These are phyloP conservation scores for Trichoderma aggressivum DNA, from an alignment of 2,329 filamentous ascomycete genomes.

Conservation along the genomic window DNA sequence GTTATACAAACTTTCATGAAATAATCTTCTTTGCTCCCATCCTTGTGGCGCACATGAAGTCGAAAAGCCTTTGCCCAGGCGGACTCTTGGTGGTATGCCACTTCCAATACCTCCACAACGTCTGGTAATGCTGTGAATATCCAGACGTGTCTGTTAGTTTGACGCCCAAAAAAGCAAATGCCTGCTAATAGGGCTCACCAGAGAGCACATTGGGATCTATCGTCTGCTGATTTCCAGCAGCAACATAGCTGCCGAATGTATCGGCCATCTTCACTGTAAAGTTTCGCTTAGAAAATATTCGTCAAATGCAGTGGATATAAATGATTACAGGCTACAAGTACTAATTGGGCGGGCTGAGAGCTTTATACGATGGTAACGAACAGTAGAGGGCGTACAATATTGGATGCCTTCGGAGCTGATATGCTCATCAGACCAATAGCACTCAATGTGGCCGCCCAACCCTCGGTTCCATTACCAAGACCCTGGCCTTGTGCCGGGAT, in stretches of 20 bases:
- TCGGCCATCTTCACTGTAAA: not conserved
- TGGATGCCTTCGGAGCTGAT: not conserved
- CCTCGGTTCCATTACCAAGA: not conserved
- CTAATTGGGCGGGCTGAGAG: not conserved
- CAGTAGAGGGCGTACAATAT: not conserved
- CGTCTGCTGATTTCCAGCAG: not conserved
- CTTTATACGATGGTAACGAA: not conserved
- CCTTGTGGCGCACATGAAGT: not conserved
- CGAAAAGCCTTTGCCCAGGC: conserved; percentile 2
- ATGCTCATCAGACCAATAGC: not conserved
- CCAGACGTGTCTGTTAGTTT: not conserved
- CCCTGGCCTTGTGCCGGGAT: not conserved
- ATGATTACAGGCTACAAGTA: not conserved
- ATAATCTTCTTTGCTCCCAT: not conserved
- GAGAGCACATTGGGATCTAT: not conserved
- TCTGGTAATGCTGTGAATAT: not conserved
- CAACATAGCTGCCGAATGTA: not conserved
- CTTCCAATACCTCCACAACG: not conserved
- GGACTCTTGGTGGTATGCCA: not conserved
- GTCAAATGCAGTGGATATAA: not conserved
- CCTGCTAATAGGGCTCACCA: not conserved
- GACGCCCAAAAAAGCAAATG: not conserved
- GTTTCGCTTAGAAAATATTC: not conserved
- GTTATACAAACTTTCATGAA: not conserved
- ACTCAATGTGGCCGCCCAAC: not conserved